Evolutionary conservation across 2,329 filamentous ascomycete species (phyloP).

Genomic region (Ophiocordyceps camponoti-saundersi): DNA sequence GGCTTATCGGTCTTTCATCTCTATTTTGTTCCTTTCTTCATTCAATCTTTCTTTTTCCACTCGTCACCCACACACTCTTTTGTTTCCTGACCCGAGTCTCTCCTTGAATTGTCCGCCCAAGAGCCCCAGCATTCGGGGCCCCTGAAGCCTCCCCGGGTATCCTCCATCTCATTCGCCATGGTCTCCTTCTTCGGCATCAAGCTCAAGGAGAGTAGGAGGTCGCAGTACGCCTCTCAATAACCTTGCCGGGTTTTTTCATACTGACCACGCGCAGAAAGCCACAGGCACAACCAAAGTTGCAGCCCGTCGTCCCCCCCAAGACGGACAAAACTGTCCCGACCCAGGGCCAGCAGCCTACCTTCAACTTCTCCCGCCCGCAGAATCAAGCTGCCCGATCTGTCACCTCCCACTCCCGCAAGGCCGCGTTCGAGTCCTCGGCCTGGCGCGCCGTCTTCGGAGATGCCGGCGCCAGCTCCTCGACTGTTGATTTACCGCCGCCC

Average conservation of each 20-base stretch:
- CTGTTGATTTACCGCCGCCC: constrained; percentile 22
- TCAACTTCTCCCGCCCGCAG: constrained; percentile 17
- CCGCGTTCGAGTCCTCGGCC: constrained; percentile 6
- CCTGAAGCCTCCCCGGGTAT: not conserved
- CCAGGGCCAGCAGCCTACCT: constrained; percentile 19
- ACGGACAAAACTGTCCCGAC: constrained; percentile 11
- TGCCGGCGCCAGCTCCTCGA: constrained; percentile 22
- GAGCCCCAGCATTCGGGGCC: not conserved
- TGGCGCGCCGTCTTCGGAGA: constrained; percentile 19
- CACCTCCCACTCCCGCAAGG: constrained; percentile 18
- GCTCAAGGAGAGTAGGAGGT: constrained; percentile 37
- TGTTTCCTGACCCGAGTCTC: not conserved
- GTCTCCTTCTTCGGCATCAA: constrained; percentile 43
- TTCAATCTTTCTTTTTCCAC: not conserved
- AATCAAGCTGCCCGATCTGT: constrained; percentile 15
- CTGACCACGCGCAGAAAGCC: constrained; percentile 6
- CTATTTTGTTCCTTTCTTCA: too few species aligned
- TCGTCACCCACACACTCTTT: not conserved
- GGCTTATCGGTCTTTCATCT: too few species aligned
- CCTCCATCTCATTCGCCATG: constrained; percentile 17
- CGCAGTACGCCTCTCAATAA: constrained; percentile 16
- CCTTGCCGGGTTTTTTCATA: too few species aligned
- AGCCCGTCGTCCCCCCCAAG: constrained; percentile 1
- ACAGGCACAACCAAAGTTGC: constrained; percentile 1
- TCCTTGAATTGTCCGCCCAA: not conserved